Evolutionary conservation across 768 basidiomycete species (phyloP), one percentile per base, ranked within the genome.

Genomic region (Porpolomopsis calyptriformis): DNA sequence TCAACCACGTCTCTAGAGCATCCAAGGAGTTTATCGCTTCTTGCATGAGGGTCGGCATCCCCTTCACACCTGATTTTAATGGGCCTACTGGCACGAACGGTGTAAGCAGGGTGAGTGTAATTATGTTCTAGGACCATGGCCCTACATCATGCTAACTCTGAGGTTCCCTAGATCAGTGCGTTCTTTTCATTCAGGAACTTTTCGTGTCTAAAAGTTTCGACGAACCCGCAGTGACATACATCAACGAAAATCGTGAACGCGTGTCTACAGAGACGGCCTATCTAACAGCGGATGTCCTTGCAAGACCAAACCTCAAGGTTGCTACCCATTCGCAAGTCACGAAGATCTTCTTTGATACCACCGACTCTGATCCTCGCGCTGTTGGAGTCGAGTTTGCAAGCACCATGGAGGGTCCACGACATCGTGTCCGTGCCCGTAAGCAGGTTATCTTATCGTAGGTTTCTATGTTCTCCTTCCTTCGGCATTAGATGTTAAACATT

Each of bases 201-300:
- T 31, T 27, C 6, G 22, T 8, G n/a, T 35, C 24, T n/a, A 8
- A 45, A 51, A 34, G 47, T 8, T 47, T 23, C 29, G 6, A 39
- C 22, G 25, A 14, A 7, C 26, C 36, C 1, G 0, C 42, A 85
- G 84, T 85, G 78, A 82, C 80, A 0, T 85, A 80, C 51, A 68
- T 85, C 42, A 68, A 77, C 53, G 48, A 65, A 26, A 67, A 65
- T 9, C 68, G 69, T 26, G 61, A 64, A 46, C 74, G 84, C 0
- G 78, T 80, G 5, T 78, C 82, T 1, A 69, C 78, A 1, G 81
- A 85, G 55, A 63, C 71, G 1, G 80, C 80, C 0, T 86, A 85
- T 55, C 70, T 86, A 26, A 84, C 81, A 0, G 61, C 70, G 1
- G 67, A 77, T 0, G 82, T 85, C 3, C 69, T 85, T 4, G 65